Evolutionary conservation across 2,329 filamentous ascomycete genomes (phyloP).

Genomic region (Penicillium italicum): DNA sequence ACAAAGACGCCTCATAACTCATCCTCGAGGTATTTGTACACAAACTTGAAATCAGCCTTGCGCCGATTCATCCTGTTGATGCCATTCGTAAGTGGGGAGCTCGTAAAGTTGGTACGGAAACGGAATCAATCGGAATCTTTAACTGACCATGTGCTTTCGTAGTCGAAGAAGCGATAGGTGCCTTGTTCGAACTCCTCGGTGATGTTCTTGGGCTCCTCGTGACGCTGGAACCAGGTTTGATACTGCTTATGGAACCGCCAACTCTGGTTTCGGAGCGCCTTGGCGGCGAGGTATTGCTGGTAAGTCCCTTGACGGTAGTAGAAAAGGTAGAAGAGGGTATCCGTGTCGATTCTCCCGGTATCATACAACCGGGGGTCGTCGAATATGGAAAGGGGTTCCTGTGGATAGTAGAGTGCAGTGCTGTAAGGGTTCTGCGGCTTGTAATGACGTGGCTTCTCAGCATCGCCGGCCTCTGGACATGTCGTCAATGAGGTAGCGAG

Average conservation of each 20-base stretch:
- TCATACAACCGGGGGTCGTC: conserved; percentile 84
- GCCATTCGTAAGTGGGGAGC: conserved; percentile 12
- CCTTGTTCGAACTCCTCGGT: conserved; percentile 99
- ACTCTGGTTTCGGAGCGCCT: conserved; percentile 95
- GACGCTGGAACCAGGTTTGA: conserved; percentile 97
- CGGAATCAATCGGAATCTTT: conserved; percentile 2
- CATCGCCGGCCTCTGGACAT: conserved; percentile 71
- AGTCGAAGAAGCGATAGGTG: conserved; percentile 98
- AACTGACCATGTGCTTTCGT: conserved; percentile 94
- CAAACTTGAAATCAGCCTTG: conserved; percentile 97
- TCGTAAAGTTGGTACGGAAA: neutral
- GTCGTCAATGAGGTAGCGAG: conserved; percentile 70
- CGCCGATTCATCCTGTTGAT: conserved; percentile 87
- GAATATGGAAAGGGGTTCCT: conserved; percentile 86
- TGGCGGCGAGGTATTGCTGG: conserved; percentile 91
- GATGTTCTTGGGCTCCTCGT: conserved; percentile 97
- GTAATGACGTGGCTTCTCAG: conserved; percentile 79
- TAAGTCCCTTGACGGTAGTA: conserved; percentile 97
- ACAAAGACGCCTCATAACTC: conserved; percentile 58
- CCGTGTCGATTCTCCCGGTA: conserved; percentile 75
- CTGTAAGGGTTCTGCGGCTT: conserved; percentile 76
- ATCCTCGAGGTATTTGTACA: conserved; percentile 96
- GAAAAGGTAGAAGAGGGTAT: conserved; percentile 97
- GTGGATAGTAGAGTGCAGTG: conserved; percentile 79
- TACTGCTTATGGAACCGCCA: conserved; percentile 99